Evolutionary conservation across 176 grass and related monocot species (phyloP), one percentile per base, ranked within the genome.

Genomic region (Oryza nivara): DNA sequence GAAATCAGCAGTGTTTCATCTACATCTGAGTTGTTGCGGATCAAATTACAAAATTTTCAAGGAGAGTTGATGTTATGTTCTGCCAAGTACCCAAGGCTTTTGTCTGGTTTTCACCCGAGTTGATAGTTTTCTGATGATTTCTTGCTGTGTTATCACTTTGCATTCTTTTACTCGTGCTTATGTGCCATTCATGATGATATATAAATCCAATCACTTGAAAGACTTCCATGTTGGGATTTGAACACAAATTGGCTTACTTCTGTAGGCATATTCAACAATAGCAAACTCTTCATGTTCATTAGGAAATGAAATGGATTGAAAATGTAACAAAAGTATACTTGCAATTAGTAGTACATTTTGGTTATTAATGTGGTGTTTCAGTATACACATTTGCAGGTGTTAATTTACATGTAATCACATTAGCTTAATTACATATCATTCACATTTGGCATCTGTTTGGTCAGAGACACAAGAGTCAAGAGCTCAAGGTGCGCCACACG

Each of bases 1-100:
- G 65, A 70, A 75, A 80, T 61, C 52, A 69, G 47, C 88, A 85
- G 77, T 76, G 82, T 70, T 89, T 79, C 26, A 83, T 69, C 84
- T 79, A 68, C 60, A n/a, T 68, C 61, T 20, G 75, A 75, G 75
- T 78, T 81, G 78, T 52, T 74, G 43, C 4, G 2, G 58, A 54
- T 78, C 23, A 9, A 74, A 35, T 46, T 74, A n/a, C 16, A 10
- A 65, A 11, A 3, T 74, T 74, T 47, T 16, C 13, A 7, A 36
- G 28, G 8, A 26, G 22, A 72, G n/a, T 73, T 80, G 47, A 9
- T 40, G 19, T 34, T 80, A 69, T 52, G 43, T 0, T 28, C n/a
- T 73, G 45, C 12, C 25, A 46, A 25, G 0, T 26, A 44, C 6
- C 72, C 11, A 30, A 56, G 15, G 6, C 4, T 52, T 28, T 0